Percentiles rank a stretch among this genome's conserved stretches.
Evolutionary conservation across 768 basidiomycete genomes (phyloP).

Genomic region (Sutorius australiensis): DNA sequence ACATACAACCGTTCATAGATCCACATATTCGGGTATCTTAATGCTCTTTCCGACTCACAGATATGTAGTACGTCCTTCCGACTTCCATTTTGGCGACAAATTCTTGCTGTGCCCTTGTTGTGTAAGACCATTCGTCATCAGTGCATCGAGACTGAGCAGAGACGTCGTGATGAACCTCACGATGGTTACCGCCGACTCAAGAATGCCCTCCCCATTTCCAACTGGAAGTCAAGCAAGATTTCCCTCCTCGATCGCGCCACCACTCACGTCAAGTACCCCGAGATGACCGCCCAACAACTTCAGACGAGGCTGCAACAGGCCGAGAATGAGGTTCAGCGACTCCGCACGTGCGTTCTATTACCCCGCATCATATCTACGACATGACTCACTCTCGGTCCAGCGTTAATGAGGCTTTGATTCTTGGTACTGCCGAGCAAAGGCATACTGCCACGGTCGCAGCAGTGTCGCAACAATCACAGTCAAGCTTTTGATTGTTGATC

Average conservation of each 20-base stretch:
- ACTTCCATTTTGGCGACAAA: too few species aligned
- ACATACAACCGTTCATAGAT: too few species aligned
- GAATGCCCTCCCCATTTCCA: slow-evolving; percentile 83
- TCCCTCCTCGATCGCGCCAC: slow-evolving; percentile 86
- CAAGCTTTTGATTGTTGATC: slow-evolving; percentile 43
- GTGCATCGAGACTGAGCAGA: too few species aligned
- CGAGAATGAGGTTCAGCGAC: slow-evolving; percentile 76
- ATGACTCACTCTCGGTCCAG: slow-evolving; percentile 26
- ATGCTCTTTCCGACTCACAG: slow-evolving; percentile 38
- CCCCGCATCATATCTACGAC: not conserved
- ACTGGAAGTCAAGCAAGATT: slow-evolving; percentile 93
- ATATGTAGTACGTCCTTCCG: too few species aligned
- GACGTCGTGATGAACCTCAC: too few species aligned
- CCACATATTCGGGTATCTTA: too few species aligned
- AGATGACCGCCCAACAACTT: slow-evolving; percentile 71
- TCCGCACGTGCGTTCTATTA: slow-evolving; percentile 48
- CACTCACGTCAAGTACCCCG: slow-evolving; percentile 82
- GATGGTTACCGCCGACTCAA: too few species aligned
- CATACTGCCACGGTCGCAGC: slow-evolving; percentile 56
- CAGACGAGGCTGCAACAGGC: slow-evolving; percentile 78
- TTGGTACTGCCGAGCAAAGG: slow-evolving; percentile 73
- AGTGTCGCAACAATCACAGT: slow-evolving; percentile 41
- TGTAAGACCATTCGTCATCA: slow-evolving; percentile 38
- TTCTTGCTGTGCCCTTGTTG: too few species aligned
- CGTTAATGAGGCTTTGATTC: slow-evolving; percentile 88